phyloP scores from a whole-genome alignment of 352 stramenopile genomes.

The Globisporangium spinosum region DNA sequence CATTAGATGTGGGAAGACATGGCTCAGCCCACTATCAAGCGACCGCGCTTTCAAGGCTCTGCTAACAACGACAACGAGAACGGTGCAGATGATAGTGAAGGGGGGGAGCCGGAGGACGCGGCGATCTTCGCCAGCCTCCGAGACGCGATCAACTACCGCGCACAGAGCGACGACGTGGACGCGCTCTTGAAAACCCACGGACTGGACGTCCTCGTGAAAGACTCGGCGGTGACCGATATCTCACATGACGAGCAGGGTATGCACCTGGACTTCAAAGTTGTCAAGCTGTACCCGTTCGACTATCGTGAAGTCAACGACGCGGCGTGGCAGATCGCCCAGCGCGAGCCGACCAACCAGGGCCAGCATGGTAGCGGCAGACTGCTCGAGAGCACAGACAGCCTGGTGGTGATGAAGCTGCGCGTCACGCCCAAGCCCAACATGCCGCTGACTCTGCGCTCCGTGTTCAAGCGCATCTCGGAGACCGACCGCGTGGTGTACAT shows the following conservation, averaged over 20 bases:
- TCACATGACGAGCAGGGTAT: neutral
- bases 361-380: neutral
- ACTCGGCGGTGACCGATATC: neutral
- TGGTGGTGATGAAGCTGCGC: neutral
- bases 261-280: slow-evolving; percentile 5
- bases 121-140: slow-evolving; percentile 6
- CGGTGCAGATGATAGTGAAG: neutral
- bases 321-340: neutral
- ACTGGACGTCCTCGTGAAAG: neutral
- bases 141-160: neutral
- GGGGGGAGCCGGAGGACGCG: neutral
- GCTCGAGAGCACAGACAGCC: neutral
- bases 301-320: neutral
- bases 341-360: neutral
- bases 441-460: neutral
- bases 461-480: neutral
- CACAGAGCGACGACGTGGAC: neutral
- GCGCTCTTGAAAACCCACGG: neutral
- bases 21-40: neutral
- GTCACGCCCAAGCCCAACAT: neutral
- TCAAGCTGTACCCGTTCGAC: slow-evolving; percentile 12
- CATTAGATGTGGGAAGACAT: slow-evolving; percentile 9
- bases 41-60: neutral
- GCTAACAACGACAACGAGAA: neutral
- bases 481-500: slow-evolving; percentile 2